Evolutionary conservation across 148 eudicot species (phyloP).

Genomic region (Gaultheria prostrata): DNA sequence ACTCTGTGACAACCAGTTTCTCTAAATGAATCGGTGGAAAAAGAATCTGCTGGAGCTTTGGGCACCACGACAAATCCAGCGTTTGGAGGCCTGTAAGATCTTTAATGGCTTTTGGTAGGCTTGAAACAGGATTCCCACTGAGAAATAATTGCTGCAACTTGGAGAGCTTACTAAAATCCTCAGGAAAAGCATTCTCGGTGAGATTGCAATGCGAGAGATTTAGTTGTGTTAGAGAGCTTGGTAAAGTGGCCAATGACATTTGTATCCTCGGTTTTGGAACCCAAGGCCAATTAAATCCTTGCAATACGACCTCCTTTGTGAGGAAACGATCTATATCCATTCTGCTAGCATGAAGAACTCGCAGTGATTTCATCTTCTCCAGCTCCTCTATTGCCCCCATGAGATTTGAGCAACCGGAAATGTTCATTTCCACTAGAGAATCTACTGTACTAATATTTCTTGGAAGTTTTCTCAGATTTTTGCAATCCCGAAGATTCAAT

Average conservation of each 20-base stretch:
- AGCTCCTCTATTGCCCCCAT: neutral
- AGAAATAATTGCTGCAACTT: neutral
- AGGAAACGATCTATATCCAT: neutral
- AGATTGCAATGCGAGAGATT: neutral
- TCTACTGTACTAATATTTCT: neutral
- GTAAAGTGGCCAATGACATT: slow-evolving; percentile 1
- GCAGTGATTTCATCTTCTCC: neutral
- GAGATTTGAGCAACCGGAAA: slow-evolving; percentile 1
- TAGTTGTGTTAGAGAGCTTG: neutral
- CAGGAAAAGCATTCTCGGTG: neutral
- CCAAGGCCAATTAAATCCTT: neutral
- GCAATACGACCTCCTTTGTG: neutral
- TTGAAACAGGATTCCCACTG: neutral
- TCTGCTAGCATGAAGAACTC: neutral
- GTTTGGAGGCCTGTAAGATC: neutral
- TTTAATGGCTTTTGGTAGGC: neutral
- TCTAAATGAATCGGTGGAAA: neutral
- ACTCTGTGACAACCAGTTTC: neutral
- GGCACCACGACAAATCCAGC: neutral
- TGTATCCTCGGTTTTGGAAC: neutral
- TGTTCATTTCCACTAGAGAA: neutral
- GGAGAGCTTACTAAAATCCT: neutral
- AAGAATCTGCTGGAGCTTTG: neutral
- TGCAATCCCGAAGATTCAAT: neutral
- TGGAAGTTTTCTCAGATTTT: neutral